Percentiles rank a stretch among this genome's conserved stretches.
These are phyloP conservation scores for Phyllosticta citrichinensis DNA, from an alignment of 2,329 filamentous ascomycete genomes.

Conservation along the genomic window DNA sequence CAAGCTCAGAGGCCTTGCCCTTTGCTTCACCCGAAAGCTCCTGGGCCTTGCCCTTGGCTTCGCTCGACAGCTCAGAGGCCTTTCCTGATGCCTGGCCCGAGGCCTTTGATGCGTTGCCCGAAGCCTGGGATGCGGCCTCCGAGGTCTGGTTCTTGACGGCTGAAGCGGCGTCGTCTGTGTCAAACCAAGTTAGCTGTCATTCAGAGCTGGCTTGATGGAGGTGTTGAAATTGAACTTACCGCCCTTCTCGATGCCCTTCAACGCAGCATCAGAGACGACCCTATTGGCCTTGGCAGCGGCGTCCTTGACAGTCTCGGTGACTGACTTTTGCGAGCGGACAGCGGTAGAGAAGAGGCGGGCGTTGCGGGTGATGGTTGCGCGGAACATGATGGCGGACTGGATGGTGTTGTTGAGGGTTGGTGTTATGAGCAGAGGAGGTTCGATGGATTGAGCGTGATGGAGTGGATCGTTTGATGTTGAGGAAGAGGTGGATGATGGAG, in stretches of 20 bases:
- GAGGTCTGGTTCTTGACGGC: slow-evolving; percentile 39
- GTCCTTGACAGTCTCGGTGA: slow-evolving; percentile 47
- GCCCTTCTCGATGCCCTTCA: slow-evolving; percentile 53
- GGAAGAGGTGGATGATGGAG: background rate
- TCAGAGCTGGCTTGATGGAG: background rate
- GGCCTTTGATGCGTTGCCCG: slow-evolving; percentile 22
- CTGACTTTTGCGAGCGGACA: slow-evolving; percentile 38
- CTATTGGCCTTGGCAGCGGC: slow-evolving; percentile 48
- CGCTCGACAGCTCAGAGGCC: slow-evolving; percentile 21
- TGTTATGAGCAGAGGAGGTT: background rate
- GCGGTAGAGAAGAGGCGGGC: slow-evolving; percentile 46
- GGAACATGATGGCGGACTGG: slow-evolving; percentile 33
- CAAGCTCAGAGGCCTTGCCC: slow-evolving; percentile 31
- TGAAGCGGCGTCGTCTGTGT: slow-evolving; percentile 41
- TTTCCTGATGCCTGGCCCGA: slow-evolving; percentile 28
- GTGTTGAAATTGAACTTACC: slow-evolving; percentile 35
- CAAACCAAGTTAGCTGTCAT: background rate
- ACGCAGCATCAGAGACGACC: slow-evolving; percentile 43
- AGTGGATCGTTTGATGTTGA: background rate
- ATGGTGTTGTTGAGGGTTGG: background rate
- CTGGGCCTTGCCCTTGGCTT: slow-evolving; percentile 29
- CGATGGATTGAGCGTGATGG: background rate
- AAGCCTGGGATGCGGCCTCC: slow-evolving; percentile 35
- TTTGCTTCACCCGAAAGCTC: slow-evolving; percentile 32
- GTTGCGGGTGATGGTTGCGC: slow-evolving; percentile 34